A percentile compares a stretch with the other conserved stretches of the same genome.
Evolutionary conservation across 2,329 filamentous ascomycete genomes (phyloP).

Genomic region (Aspergillus carbonarius): DNA sequence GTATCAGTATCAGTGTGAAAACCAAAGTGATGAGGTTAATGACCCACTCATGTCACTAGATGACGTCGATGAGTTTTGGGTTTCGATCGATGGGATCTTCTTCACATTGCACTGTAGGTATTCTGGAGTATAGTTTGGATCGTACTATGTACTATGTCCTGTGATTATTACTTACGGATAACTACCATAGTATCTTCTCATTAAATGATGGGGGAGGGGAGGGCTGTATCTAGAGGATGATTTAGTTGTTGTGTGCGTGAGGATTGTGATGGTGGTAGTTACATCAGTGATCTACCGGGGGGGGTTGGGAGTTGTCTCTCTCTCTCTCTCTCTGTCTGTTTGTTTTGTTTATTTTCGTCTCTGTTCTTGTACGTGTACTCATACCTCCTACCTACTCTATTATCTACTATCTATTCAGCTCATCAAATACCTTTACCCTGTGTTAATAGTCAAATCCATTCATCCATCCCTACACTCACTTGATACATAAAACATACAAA

Average conservation of each 20-base stretch:
- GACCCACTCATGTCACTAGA: background rate
- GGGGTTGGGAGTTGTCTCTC: background rate
- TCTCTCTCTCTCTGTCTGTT: background rate
- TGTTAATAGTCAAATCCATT: too few relatives aligned
- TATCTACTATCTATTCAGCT: too few relatives aligned
- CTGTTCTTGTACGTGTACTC: background rate
- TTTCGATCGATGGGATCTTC: background rate
- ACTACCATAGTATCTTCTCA: too few relatives aligned
- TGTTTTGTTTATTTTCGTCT: background rate
- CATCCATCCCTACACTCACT: too few relatives aligned
- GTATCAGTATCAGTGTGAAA: too few relatives aligned
- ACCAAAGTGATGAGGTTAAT: too few relatives aligned
- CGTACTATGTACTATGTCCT: too few relatives aligned
- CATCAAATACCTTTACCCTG: too few relatives aligned
- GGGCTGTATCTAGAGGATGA: background rate
- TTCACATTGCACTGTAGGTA: background rate
- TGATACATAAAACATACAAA: background rate
- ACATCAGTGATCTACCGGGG: conserved; percentile 1
- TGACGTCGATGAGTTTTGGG: background rate
- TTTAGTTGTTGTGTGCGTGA: background rate
- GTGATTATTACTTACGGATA: too few relatives aligned
- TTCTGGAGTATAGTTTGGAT: too few relatives aligned
- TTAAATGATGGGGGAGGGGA: too few relatives aligned
- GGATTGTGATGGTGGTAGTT: background rate
- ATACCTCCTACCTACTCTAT: too few relatives aligned